Evolutionary conservation across 176 grass and related monocot species (phyloP), one percentile per base, ranked within the genome.

Genomic region (Paspalum vaginatum): DNA sequence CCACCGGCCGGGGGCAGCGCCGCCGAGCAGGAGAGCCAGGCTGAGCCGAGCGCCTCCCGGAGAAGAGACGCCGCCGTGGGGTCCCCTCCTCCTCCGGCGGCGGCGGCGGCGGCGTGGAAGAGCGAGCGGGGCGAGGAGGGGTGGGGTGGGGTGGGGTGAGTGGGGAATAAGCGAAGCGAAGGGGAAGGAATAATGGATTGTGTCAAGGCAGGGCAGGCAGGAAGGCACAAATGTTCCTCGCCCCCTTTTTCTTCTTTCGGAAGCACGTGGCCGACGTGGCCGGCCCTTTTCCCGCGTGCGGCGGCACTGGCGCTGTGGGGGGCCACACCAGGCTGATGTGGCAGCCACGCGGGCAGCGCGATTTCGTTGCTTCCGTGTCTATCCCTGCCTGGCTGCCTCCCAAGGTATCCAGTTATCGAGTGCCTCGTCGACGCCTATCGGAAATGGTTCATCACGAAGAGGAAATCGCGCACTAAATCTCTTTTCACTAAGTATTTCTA

Each of bases 241-340:
- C 37, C 20, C 60, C 5, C 38, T 68, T 46, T 64, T 60, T 48
- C 32, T 61, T 22, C 81, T 89, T 89, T 85, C 21, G 40, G 49
- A 53, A 77, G 78, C 87, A 85, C 87, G 87, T 89, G 87, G 87
- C 50, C 56, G 55, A 89, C 87, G 87, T 85, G 82, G 82, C 40
- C 4, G 13, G 1, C 5, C 5, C 72, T 77, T 89, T 85, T 81
- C 20, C 72, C 69, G 87, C 87, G 83, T 85, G 83, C 87, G 64
- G 25, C 76, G 22, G 68, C 59, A 57, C 79, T 66, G 79, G 65
- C 12, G 7, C 44, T 11, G 25, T 41, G 40, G 45, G 78, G 20
- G 49, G 7, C n/a, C 1, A 0, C 1, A 6, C 3, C 1, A 6
- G 39, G 55, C 38, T 26, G 77, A 74, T 27, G 47, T 54, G 83